Evolutionary conservation across 768 basidiomycete species (phyloP).

Genomic region (Termitomyces titanicus): DNA sequence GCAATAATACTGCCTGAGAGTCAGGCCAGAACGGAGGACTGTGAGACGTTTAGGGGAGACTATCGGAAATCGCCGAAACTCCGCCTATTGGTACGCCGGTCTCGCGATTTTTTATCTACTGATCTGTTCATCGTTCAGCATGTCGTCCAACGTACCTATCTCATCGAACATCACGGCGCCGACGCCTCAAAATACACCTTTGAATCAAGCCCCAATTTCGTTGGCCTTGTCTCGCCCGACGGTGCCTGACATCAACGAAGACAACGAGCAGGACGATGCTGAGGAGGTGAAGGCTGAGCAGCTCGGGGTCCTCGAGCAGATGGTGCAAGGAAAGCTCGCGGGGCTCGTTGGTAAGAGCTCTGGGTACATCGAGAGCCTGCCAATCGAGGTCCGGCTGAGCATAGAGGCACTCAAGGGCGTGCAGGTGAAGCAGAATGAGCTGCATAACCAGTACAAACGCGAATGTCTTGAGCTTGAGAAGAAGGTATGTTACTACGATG

Average conservation of each 20-base stretch:
- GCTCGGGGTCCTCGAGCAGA: slow-evolving; percentile 44
- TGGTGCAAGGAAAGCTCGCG: slow-evolving; percentile 87
- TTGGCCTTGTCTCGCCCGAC: slow-evolving; percentile 80
- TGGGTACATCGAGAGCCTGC: slow-evolving; percentile 90
- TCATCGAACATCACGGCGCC: slow-evolving; percentile 72
- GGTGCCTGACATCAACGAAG: slow-evolving; percentile 85
- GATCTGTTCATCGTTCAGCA: slow-evolving; percentile 23
- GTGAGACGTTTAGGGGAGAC: background rate
- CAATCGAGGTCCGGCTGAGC: slow-evolving; percentile 74
- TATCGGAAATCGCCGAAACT: slow-evolving; percentile 16
- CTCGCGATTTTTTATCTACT: slow-evolving; percentile 18
- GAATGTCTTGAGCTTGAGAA: slow-evolving; percentile 95
- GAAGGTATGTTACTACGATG: slow-evolving; percentile 54
- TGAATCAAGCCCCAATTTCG: slow-evolving; percentile 78
- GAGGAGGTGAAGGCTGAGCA: slow-evolving; percentile 41
- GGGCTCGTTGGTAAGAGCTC: slow-evolving; percentile 87
- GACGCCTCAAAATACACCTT: slow-evolving; percentile 91
- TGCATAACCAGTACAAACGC: slow-evolving; percentile 92
- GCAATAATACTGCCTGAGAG: too few species aligned
- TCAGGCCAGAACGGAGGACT: too few species aligned
- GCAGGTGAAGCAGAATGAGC: slow-evolving; percentile 85
- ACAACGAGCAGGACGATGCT: slow-evolving; percentile 61
- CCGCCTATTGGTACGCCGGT: slow-evolving; percentile 9
- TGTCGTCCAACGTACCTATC: slow-evolving; percentile 73
- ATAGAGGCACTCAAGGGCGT: slow-evolving; percentile 93